Evolutionary conservation across 2,329 filamentous ascomycete species (phyloP).

Genomic region (Ophiocordyceps camponoti-saundersi): DNA sequence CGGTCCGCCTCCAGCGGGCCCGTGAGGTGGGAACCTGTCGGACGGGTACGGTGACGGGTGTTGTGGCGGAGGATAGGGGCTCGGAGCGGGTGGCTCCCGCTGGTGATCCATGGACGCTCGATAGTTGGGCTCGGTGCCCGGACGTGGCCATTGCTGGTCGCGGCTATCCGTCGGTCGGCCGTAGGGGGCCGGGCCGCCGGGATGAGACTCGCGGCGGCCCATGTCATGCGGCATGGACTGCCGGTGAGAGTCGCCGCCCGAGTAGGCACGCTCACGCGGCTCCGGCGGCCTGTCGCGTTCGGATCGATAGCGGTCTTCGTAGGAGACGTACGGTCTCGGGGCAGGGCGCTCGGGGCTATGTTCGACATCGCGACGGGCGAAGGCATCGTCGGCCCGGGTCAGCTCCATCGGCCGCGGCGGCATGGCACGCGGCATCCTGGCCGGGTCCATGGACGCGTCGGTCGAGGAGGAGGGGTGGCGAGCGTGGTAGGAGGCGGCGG

Average conservation of each 20-base stretch:
- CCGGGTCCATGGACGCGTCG: conserved; percentile 25
- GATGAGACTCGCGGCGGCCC: conserved; percentile 25
- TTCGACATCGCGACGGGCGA: conserved; percentile 33
- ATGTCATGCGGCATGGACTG: conserved; percentile 20
- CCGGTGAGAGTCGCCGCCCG: conserved; percentile 27
- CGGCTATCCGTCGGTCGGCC: conserved; percentile 23
- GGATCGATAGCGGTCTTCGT: conserved; percentile 35
- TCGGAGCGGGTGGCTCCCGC: conserved; percentile 25
- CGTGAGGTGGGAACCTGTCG: conserved; percentile 17
- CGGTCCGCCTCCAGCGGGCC: conserved; percentile 17
- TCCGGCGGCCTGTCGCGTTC: conserved; percentile 30
- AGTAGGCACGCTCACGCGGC: conserved; percentile 27
- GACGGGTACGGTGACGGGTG: conserved; percentile 14
- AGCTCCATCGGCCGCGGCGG: conserved; percentile 29
- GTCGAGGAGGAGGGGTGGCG: conserved; percentile 29
- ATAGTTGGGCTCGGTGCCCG: conserved; percentile 14
- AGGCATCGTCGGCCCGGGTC: conserved; percentile 24
- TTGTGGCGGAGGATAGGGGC: conserved; percentile 4
- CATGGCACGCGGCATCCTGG: conserved; percentile 20
- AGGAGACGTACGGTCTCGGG: conserved; percentile 21
- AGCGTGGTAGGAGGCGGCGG: conserved; percentile 24
- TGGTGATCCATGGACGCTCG: conserved; percentile 22
- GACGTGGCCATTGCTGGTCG: conserved; percentile 20
- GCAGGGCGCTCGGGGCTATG: conserved; percentile 35
- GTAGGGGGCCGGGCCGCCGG: conserved; percentile 27